These are phyloP conservation scores for Claviceps fusiformis DNA, from an alignment of 2,329 filamentous ascomycete genomes.

Conservation along the genomic window DNA sequence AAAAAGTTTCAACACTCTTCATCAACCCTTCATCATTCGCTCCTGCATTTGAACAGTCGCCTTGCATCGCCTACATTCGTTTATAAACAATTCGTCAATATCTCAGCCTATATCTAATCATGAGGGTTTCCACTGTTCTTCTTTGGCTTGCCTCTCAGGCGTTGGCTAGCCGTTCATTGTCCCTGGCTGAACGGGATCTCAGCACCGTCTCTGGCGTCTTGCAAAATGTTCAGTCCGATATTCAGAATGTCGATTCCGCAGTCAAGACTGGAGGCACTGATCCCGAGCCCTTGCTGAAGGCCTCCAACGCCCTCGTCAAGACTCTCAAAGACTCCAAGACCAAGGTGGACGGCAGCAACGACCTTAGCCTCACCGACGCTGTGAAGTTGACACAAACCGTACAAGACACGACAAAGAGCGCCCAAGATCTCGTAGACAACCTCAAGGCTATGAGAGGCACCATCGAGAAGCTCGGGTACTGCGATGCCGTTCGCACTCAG, in stretches of 20 bases:
- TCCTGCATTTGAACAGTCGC: neutral
- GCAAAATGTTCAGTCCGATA: conserved; percentile 3
- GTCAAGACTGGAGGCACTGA: conserved; percentile 12
- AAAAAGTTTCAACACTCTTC: neutral
- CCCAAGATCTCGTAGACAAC: conserved; percentile 11
- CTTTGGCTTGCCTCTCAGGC: neutral
- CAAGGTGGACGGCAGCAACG: conserved; percentile 5
- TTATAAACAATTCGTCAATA: neutral
- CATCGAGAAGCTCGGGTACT: conserved; percentile 15
- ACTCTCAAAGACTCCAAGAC: conserved; percentile 8
- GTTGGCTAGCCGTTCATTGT: neutral
- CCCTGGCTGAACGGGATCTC: conserved; percentile 3
- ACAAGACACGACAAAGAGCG: conserved; percentile 11
- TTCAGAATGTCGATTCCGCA: conserved; percentile 11
- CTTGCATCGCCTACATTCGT: neutral
- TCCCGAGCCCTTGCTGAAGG: conserved; percentile 7
- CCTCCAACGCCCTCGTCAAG: conserved; percentile 10
- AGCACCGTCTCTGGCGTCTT: conserved; percentile 6
- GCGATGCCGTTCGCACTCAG: conserved; percentile 12
- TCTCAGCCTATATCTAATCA: neutral
- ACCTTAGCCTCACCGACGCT: conserved; percentile 7
- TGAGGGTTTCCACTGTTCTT: neutral
- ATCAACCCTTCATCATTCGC: neutral
- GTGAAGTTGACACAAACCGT: conserved; percentile 7
- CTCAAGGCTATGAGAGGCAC: conserved; percentile 13